These are phyloP conservation scores for Malus hybrid DNA, from an alignment of 331 rosid species.

Conservation along the genomic window DNA sequence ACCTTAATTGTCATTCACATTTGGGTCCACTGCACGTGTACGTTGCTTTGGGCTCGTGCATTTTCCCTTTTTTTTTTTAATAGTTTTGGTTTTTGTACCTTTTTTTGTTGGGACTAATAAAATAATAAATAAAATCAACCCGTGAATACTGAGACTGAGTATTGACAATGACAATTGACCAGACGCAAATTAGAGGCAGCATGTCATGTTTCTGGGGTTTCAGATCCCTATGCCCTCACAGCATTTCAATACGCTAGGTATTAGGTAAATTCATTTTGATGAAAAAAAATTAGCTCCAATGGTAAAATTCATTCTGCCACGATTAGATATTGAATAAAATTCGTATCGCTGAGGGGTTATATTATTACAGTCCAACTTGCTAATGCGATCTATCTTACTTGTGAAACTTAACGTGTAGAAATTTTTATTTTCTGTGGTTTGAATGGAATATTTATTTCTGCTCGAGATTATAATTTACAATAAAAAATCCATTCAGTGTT, in stretches of 20 bases:
- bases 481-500: not conserved
- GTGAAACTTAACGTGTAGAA: not conserved
- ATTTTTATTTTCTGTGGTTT: not conserved
- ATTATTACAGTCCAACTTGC: too few species aligned
- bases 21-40: constrained; percentile 36
- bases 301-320: too few species aligned
- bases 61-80: not conserved
- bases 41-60: not conserved
- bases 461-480: not conserved
- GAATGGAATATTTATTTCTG: not conserved
- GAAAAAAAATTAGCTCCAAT: too few species aligned
- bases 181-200: constrained; percentile 17
- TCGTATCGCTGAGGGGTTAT: too few species aligned
- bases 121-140: not conserved
- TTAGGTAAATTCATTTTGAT: too few species aligned
- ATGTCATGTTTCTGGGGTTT: constrained; percentile 34
- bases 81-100: not conserved
- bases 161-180: not conserved
- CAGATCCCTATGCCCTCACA: constrained; percentile 36
- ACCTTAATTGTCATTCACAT: not conserved
- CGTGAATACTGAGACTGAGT: not conserved
- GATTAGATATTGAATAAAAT: too few species aligned
- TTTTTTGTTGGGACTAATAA: not conserved
- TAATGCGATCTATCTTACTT: too few species aligned
- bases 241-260: too few species aligned